Conservation (phyloP, 805 yeast genomes). For the Maudiozyma saulgeensis region DNA sequence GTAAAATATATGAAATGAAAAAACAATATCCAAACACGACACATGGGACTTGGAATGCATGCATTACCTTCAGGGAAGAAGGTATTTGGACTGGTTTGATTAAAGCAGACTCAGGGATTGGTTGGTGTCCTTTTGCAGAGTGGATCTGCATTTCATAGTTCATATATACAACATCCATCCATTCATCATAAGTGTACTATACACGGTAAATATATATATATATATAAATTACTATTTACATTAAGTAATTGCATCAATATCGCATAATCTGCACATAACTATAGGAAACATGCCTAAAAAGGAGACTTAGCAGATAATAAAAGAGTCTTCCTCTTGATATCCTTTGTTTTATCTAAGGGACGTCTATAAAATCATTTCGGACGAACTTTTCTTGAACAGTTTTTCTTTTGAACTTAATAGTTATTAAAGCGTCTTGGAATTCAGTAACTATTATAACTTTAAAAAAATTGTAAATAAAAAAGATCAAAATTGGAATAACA, state of each 20-base stretch:
- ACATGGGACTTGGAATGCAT: constrained; percentile 50
- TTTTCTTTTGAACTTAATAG: not conserved
- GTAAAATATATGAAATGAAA: constrained; percentile 54
- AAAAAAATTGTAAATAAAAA: too few species aligned
- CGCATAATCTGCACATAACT: not conserved
- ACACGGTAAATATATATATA: not conserved
- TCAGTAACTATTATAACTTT: too few species aligned
- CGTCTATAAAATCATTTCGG: not conserved
- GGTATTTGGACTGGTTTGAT: constrained; percentile 84
- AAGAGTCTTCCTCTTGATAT: not conserved
- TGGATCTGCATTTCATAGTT: constrained; percentile 55
- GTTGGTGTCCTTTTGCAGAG: constrained; percentile 86
- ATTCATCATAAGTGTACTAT: not conserved
- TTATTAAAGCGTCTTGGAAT: not conserved
- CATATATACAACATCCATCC: not conserved
- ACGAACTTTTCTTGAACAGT: not conserved
- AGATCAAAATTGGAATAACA: too few species aligned
- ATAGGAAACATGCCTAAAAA: not conserved
- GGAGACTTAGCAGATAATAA: too few species aligned
- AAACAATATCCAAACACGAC: constrained; percentile 40
- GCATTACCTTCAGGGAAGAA: constrained; percentile 51
- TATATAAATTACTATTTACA: not conserved
- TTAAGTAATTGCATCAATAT: not conserved
- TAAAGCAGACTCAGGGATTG: constrained; percentile 61
- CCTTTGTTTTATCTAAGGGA: not conserved